A percentile compares a stretch with the other conserved stretches of the same genome.
These are phyloP conservation scores for Hemileccinum impolitum DNA, from an alignment of 768 basidiomycete genomes.

Conservation along the genomic window DNA sequence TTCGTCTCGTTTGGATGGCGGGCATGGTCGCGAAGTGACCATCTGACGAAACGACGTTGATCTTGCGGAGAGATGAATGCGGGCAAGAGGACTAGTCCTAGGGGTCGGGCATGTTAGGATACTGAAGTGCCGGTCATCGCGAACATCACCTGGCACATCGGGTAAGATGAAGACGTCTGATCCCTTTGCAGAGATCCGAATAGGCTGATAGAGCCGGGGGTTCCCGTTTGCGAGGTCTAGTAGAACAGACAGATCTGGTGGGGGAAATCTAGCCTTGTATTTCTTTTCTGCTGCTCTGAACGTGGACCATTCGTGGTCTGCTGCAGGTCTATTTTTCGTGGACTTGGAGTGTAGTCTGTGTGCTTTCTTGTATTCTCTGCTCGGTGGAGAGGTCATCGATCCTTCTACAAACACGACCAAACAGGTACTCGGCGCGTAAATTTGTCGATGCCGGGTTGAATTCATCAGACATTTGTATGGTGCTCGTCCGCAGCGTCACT, in stretches of 20 bases:
- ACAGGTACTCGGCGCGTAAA: conserved; percentile 10
- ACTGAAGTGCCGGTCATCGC: neutral
- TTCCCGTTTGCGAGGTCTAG: conserved; percentile 54
- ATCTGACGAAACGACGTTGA: conserved; percentile 67
- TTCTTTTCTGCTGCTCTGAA: conserved; percentile 78
- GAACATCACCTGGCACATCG: conserved; percentile 40
- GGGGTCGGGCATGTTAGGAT: neutral
- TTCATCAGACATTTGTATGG: neutral
- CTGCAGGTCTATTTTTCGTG: conserved; percentile 48
- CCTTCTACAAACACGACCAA: conserved; percentile 29
- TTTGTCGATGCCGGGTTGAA: conserved; percentile 2
- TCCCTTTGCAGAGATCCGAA: conserved; percentile 1
- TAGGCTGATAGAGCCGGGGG: conserved; percentile 1
- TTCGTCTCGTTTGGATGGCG: conserved; percentile 83
- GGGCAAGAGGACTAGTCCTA: conserved; percentile 86
- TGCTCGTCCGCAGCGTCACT: neutral
- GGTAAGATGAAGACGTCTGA: conserved; percentile 10
- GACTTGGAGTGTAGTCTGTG: conserved; percentile 56
- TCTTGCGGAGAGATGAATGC: conserved; percentile 56
- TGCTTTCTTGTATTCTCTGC: conserved; percentile 57
- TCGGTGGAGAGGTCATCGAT: conserved; percentile 17
- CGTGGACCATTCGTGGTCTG: conserved; percentile 62
- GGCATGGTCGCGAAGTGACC: conserved; percentile 77
- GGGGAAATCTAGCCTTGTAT: conserved; percentile 77
- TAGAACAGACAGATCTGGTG: conserved; percentile 65